phyloP scores from a whole-genome alignment of 768 basidiomycete species.

The Lentinula sp. region DNA sequence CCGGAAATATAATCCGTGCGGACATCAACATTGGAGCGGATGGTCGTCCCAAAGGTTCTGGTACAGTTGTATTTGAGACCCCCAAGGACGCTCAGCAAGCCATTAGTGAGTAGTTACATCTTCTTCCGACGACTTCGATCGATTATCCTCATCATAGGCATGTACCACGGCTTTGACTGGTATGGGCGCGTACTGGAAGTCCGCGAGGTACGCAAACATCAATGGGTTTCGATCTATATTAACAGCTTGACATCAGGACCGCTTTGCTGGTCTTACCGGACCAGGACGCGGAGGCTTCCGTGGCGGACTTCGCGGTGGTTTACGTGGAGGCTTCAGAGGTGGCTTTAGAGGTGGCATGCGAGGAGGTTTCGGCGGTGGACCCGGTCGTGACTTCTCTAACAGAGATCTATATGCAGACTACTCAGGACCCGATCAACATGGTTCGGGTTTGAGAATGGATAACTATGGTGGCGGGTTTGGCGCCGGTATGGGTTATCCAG shows the following conservation, averaged over 20 bases:
- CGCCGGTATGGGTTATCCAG: slow-evolving; percentile 13
- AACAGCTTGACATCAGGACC: slow-evolving; percentile 49
- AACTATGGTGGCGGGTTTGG: slow-evolving; percentile 27
- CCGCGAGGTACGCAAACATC: slow-evolving; percentile 60
- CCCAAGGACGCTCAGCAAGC: slow-evolving; percentile 87
- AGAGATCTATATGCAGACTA: slow-evolving; percentile 92
- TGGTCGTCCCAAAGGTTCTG: slow-evolving; percentile 92
- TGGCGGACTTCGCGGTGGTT: slow-evolving; percentile 36
- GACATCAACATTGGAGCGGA: slow-evolving; percentile 94
- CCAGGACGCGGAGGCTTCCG: slow-evolving; percentile 44
- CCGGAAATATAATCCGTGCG: slow-evolving; percentile 92
- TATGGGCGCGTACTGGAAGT: slow-evolving; percentile 94
- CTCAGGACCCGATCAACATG: slow-evolving; percentile 76
- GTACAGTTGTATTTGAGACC: slow-evolving; percentile 95
- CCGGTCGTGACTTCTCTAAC: slow-evolving; percentile 73
- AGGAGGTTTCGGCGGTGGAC: slow-evolving; percentile 42
- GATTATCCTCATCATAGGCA: slow-evolving; percentile 42
- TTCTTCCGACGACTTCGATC: neutral
- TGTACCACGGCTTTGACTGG: slow-evolving; percentile 98
- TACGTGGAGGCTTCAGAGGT: slow-evolving; percentile 34
- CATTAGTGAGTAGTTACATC: slow-evolving; percentile 56
- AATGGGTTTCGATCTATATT: neutral
- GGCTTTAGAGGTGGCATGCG: slow-evolving; percentile 35
- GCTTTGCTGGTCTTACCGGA: slow-evolving; percentile 81
- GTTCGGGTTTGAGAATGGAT: slow-evolving; percentile 34